Conservation (phyloP, 1,139 yeast genomes). For the Spencermartinsiella ligniputridi region DNA sequence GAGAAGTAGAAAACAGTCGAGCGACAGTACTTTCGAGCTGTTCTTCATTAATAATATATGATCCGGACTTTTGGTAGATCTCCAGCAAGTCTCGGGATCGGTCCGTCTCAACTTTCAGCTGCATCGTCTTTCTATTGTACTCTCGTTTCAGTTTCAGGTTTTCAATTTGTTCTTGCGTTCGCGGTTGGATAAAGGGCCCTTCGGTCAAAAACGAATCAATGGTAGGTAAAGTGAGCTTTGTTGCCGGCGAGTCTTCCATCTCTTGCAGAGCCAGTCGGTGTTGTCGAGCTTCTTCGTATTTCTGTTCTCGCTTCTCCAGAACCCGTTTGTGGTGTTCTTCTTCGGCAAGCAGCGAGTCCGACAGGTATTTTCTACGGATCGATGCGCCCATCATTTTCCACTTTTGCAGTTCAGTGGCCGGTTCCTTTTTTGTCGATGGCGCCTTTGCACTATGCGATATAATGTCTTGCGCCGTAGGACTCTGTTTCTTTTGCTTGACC, state of each 20-base stretch:
- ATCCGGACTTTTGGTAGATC: conserved; percentile 65
- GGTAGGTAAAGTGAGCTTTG: conserved; percentile 72
- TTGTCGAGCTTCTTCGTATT: conserved; percentile 31
- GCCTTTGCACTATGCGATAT: conserved; percentile 48
- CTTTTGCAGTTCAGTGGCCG: conserved; percentile 45
- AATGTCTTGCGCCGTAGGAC: conserved; percentile 52
- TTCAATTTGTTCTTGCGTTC: conserved; percentile 63
- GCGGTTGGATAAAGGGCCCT: conserved; percentile 65
- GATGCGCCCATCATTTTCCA: conserved; percentile 57
- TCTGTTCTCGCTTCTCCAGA: conserved; percentile 26
- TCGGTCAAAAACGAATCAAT: conserved; percentile 56
- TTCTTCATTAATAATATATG: conserved; percentile 61
- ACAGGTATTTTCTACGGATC: conserved; percentile 67
- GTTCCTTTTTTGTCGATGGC: conserved; percentile 32
- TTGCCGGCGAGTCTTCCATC: conserved; percentile 45
- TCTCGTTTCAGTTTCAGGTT: conserved; percentile 48
- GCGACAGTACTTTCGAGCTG: conserved; percentile 55
- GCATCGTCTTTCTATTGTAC: conserved; percentile 46
- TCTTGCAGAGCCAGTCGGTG: conserved; percentile 30
- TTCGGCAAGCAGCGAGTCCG: conserved; percentile 62
- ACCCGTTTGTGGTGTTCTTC: conserved; percentile 45
- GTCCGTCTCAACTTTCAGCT: conserved; percentile 41
- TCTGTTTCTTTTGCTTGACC: conserved; percentile 45
- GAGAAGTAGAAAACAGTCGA: conserved; percentile 42
- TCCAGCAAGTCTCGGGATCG: conserved; percentile 58